Evolutionary conservation across 176 grass and related monocot species (phyloP), one percentile per base, ranked within the genome.

Genomic region (Hsuehochloa calcarea): DNA sequence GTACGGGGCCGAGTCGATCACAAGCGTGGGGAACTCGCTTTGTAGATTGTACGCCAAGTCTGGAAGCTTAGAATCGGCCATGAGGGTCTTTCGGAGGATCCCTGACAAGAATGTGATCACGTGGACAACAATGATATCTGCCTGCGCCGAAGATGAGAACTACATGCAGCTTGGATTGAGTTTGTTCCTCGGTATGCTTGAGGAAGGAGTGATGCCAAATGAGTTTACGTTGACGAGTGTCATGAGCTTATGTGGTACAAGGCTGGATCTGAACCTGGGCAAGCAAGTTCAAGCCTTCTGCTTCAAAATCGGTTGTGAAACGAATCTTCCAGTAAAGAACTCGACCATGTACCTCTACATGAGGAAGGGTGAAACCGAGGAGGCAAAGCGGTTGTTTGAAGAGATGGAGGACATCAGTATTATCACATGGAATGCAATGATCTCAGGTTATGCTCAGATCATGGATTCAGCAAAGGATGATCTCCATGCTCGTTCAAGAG

Each of bases 301-400:
- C 88, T 71, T 92, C 87, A 97, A 94, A 85, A 71, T 88, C 66
- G 94, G 92, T 11, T 88, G 88, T 7, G 80, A 90, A 34, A 31
- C 51, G 4, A 87, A 90, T 29, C 16, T 92, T 94, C 88, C 90
- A 6, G 87, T 94, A 12, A 94, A 92, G 59, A 94, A 92, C 37
- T 92, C 92, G 1, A 78, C 89, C 41, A 97, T 97, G 87, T 94
- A 94, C 65, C 89, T 97, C 76, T 97, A 94, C 73, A 49, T 94
- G 43, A 92, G 87, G 73, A 90, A 89, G 38, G 90, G 86, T 81
- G 71, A 90, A 70, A 90, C 87, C 5, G 75, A 90, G 5, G 88
- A 97, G 52, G 92, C 94, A 2, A 85, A 87, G 65, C 89, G 77
- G 51, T 84, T 97, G 80, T 89, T 94, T 72, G 81, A 91, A 41